Conservation (phyloP, 2,329 filamentous ascomycete species). For the Penicillium concentricum region DNA sequence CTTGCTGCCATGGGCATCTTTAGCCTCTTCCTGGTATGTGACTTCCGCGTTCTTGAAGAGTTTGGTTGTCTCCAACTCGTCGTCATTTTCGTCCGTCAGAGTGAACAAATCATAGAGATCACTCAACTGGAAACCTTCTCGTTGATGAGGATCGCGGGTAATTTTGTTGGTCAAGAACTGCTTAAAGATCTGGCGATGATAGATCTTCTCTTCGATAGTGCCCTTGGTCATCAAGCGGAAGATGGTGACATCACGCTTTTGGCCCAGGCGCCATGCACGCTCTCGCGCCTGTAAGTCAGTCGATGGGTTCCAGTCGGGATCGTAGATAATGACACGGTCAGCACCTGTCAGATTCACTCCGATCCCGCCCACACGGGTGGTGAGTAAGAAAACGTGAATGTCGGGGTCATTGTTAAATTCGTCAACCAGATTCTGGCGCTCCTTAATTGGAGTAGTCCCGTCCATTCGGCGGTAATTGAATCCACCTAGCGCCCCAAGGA, state of each 20-base stretch:
- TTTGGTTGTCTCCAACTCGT: constrained; percentile 76
- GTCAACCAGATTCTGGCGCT: constrained; percentile 86
- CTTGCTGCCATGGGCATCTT: constrained; percentile 1
- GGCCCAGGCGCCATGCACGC: constrained; percentile 90
- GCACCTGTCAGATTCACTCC: constrained; percentile 94
- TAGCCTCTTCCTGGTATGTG: constrained; percentile 51
- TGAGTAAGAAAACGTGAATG: constrained; percentile 86
- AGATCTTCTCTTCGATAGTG: constrained; percentile 99
- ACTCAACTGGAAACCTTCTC: constrained; percentile 83
- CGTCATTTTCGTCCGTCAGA: constrained; percentile 65
- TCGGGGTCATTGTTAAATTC: constrained; percentile 81
- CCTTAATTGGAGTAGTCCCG: constrained; percentile 82
- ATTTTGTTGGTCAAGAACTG: constrained; percentile 98
- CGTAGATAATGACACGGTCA: constrained; percentile 94
- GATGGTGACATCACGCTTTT: constrained; percentile 92
- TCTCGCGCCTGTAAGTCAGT: constrained; percentile 95
- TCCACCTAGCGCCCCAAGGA: constrained; percentile 65
- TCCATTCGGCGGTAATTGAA: constrained; percentile 90
- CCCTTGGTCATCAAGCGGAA: constrained; percentile 98
- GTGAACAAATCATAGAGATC: constrained; percentile 92
- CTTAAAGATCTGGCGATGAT: constrained; percentile 97
- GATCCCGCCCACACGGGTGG: constrained; percentile 90
- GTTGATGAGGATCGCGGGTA: constrained; percentile 87
- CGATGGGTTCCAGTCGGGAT: constrained; percentile 98
- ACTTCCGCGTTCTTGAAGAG: constrained; percentile 88